phyloP scores from a whole-genome alignment of 129 eudicot genomes.

The Erigeron canadensis region DNA sequence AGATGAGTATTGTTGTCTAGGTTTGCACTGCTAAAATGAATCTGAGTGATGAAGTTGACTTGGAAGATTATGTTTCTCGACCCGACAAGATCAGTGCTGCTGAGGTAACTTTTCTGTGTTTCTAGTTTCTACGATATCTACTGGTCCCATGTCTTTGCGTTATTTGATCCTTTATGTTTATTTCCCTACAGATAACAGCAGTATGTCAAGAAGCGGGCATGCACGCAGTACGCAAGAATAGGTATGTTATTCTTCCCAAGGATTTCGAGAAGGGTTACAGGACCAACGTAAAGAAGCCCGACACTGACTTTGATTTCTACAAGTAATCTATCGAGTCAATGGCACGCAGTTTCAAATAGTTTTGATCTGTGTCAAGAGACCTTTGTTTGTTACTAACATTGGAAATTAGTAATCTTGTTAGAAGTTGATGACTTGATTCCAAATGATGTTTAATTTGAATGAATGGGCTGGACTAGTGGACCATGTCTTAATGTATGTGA shows the following conservation, averaged over 20 bases:
- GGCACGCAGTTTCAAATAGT: slow-evolving; percentile 38
- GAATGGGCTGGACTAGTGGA: not conserved
- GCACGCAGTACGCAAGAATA: slow-evolving; percentile 93
- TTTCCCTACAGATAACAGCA: slow-evolving; percentile 52
- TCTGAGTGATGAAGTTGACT: slow-evolving; percentile 71
- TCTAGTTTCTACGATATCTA: not conserved
- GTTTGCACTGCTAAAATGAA: slow-evolving; percentile 83
- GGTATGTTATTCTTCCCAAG: slow-evolving; percentile 81
- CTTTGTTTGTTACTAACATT: slow-evolving; percentile 25
- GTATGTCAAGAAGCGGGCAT: slow-evolving; percentile 68
- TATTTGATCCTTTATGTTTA: not conserved
- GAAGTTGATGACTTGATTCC: not conserved
- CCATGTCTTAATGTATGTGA: not conserved
- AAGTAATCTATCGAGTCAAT: slow-evolving; percentile 31
- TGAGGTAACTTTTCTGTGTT: slow-evolving; percentile 45
- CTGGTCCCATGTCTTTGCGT: not conserved
- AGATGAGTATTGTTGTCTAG: slow-evolving; percentile 26
- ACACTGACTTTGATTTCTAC: slow-evolving; percentile 88
- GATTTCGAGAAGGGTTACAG: slow-evolving; percentile 90
- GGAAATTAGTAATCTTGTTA: not conserved
- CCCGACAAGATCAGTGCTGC: slow-evolving; percentile 87
- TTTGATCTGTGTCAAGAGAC: slow-evolving; percentile 57
- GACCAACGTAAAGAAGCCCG: slow-evolving; percentile 79
- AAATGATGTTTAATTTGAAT: not conserved
- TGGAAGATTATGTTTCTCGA: slow-evolving; percentile 78